Conservation (phyloP, 2,329 filamentous ascomycete species). For the Didymella glomerata region DNA sequence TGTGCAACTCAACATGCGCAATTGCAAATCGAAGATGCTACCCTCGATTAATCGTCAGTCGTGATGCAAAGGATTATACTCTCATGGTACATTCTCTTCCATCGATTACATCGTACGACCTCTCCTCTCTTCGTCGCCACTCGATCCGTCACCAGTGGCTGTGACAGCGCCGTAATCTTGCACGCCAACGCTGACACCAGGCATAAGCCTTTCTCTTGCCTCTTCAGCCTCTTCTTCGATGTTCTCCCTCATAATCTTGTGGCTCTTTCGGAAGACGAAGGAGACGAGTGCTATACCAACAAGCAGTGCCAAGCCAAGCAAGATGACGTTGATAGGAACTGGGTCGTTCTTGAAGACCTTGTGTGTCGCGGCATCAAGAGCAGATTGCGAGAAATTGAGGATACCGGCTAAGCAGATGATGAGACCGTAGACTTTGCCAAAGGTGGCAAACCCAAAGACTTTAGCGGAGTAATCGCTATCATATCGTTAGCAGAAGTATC, state of each 20-base stretch:
- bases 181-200: slow-evolving; percentile 30
- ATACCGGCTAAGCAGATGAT: slow-evolving; percentile 87
- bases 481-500: slow-evolving; percentile 8
- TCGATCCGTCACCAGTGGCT: slow-evolving; percentile 21
- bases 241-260: slow-evolving; percentile 51
- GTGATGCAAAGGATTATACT: not conserved
- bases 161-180: slow-evolving; percentile 24
- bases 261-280: slow-evolving; percentile 68
- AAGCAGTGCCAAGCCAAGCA: slow-evolving; percentile 68
- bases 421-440: slow-evolving; percentile 91
- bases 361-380: slow-evolving; percentile 80
- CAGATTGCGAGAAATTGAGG: slow-evolving; percentile 84
- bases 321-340: slow-evolving; percentile 75
- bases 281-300: slow-evolving; percentile 72
- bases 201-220: slow-evolving; percentile 49
- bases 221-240: slow-evolving; percentile 49
- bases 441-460: slow-evolving; percentile 89
- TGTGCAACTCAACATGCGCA: slow-evolving; percentile 7
- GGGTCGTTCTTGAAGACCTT: slow-evolving; percentile 75
- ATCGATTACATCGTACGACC: slow-evolving; percentile 26
- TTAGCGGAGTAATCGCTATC: slow-evolving; percentile 81
- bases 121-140: slow-evolving; percentile 30
- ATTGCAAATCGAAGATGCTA: not conserved
- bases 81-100: not conserved
- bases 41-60: not conserved